Percentiles rank a stretch among this genome's conserved stretches.
Evolutionary conservation across 768 basidiomycete species (phyloP).

Genomic region (Melanogaster broomeanus): DNA sequence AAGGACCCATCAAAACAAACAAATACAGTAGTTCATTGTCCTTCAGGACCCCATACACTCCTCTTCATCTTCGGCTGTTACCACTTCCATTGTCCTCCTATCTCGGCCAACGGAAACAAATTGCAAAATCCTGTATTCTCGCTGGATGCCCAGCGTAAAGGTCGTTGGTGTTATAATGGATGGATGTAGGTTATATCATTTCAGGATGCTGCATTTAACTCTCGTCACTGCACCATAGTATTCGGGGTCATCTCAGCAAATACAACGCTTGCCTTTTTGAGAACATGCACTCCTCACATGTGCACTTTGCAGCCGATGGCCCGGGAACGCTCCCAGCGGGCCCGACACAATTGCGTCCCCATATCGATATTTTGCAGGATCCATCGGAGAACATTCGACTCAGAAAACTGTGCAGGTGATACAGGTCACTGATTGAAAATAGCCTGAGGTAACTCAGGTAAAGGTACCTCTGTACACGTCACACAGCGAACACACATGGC

Average conservation of each 20-base stretch:
- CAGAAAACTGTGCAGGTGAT: too few species aligned
- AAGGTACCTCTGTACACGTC: too few species aligned
- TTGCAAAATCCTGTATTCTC: not conserved
- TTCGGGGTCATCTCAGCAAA: not conserved
- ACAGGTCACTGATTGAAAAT: too few species aligned
- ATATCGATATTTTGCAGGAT: too few species aligned
- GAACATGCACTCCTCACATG: conserved; percentile 1
- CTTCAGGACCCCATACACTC: conserved; percentile 11
- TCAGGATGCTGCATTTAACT: too few species aligned
- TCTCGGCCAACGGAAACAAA: not conserved
- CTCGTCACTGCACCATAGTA: not conserved
- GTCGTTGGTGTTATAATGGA: not conserved
- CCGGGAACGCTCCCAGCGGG: too few species aligned
- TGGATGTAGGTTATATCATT: not conserved
- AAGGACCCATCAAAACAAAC: conserved; percentile 3
- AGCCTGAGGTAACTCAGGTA: too few species aligned
- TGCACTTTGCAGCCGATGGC: too few species aligned
- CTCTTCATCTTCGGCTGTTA: conserved; percentile 1
- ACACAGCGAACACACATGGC: not conserved
- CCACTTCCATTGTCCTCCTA: conserved; percentile 6
- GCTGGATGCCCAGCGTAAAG: not conserved
- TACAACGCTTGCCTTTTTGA: conserved; percentile 28
- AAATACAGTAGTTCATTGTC: conserved; percentile 15
- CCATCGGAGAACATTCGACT: too few species aligned
- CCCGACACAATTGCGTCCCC: too few species aligned